Conservation (phyloP, 2,329 filamentous ascomycete genomes). For the Dactylellina sp. region DNA sequence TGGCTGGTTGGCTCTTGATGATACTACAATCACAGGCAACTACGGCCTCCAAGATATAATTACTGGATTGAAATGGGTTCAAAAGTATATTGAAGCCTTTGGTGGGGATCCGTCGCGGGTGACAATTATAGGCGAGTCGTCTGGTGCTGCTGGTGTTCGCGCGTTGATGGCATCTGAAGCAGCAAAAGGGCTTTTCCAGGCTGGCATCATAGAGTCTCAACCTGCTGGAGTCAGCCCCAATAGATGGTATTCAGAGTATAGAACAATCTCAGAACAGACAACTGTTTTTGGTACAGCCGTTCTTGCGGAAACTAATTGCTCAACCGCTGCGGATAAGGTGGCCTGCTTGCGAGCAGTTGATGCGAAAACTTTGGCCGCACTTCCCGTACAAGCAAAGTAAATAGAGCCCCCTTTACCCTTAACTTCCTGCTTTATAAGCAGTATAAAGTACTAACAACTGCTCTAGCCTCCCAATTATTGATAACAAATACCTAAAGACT, state of each 20-base stretch:
- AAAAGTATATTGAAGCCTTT: conserved; percentile 78
- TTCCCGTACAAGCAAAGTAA: conserved; percentile 12
- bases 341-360: conserved; percentile 25
- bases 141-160: conserved; percentile 68
- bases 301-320: conserved; percentile 8
- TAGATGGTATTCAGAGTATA: conserved; percentile 24
- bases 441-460: neutral
- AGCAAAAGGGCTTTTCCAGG: conserved; percentile 67
- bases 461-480: conserved; percentile 57
- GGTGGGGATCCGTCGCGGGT: conserved; percentile 83
- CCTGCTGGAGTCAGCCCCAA: conserved; percentile 23
- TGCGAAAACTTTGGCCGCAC: neutral
- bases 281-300: conserved; percentile 1
- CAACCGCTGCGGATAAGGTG: conserved; percentile 4
- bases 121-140: conserved; percentile 81
- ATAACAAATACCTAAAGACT: conserved; percentile 61
- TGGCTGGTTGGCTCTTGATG: conserved; percentile 60
- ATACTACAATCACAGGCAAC: conserved; percentile 66
- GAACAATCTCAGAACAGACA: conserved; percentile 23
- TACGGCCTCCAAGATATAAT: conserved; percentile 68
- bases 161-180: conserved; percentile 68
- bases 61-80: conserved; percentile 68
- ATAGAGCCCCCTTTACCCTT: no score
- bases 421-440: no score
- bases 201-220: conserved; percentile 63